phyloP scores from a whole-genome alignment of 148 eudicot genomes.

The Nyssa sinensis region DNA sequence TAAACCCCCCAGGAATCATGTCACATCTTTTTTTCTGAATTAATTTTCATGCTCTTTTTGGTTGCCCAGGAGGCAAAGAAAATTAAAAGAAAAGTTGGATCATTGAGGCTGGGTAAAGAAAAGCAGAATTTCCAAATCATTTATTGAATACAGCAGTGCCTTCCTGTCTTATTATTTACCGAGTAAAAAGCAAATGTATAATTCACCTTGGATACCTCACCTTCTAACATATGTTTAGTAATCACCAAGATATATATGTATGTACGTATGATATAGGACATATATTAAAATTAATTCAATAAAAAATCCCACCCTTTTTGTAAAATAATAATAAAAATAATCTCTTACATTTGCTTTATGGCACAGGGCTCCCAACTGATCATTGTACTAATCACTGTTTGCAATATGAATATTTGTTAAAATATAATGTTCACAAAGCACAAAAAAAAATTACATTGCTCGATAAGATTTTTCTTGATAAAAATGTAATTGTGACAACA shows the following conservation, averaged over 20 bases:
- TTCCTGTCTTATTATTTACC: not conserved
- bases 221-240: not conserved
- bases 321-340: slow-evolving; percentile 14
- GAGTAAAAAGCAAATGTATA: not conserved
- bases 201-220: slow-evolving; percentile 3
- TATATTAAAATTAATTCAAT: slow-evolving; percentile 8
- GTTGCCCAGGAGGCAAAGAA: not conserved
- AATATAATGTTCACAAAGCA: slow-evolving; percentile 24
- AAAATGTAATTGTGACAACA: not conserved
- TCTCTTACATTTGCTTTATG: slow-evolving; percentile 13
- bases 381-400: too few species aligned
- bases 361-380: slow-evolving; percentile 30
- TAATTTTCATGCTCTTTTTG: not conserved
- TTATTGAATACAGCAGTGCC: not conserved
- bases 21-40: not conserved
- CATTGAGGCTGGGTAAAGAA: too few species aligned
- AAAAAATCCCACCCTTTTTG: slow-evolving; percentile 6
- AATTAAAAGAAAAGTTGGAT: too few species aligned
- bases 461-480: slow-evolving; percentile 24
- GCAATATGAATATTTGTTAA: not conserved
- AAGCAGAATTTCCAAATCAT: not conserved
- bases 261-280: too few species aligned
- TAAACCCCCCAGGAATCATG: not conserved
- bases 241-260: not conserved
- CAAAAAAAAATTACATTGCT: slow-evolving; percentile 24